These are phyloP conservation scores for Dipteronia dyeriana DNA, from an alignment of 345 rosid genomes.

Conservation along the genomic window DNA sequence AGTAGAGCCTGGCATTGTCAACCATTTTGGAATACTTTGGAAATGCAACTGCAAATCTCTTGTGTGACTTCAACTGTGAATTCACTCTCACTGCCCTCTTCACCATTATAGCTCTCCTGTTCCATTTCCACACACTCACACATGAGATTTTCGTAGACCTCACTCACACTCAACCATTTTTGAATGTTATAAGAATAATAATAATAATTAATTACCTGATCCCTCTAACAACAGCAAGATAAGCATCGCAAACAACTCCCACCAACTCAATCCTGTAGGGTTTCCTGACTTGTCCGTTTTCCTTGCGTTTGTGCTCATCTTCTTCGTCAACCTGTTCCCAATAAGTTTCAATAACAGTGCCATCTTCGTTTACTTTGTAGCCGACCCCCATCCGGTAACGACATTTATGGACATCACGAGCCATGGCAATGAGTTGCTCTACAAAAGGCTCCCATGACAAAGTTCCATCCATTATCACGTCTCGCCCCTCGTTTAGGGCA, in stretches of 20 bases:
- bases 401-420: conserved; percentile 66
- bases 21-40: conserved; percentile 66
- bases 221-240: conserved; percentile 86
- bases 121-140: background rate
- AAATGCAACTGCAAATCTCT: conserved; percentile 83
- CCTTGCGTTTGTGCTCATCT: conserved; percentile 18
- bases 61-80: conserved; percentile 81
- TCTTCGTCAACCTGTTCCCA: conserved; percentile 67
- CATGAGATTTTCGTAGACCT: no score
- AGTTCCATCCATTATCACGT: conserved; percentile 93
- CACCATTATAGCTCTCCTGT: conserved; percentile 80
- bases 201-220: conserved; percentile 49
- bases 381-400: conserved; percentile 85
- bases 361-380: conserved; percentile 64
- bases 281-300: conserved; percentile 39
- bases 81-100: conserved; percentile 85
- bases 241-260: conserved; percentile 92
- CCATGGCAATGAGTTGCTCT: conserved; percentile 83
- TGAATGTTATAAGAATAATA: no score
- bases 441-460: conserved; percentile 94
- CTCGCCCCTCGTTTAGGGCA: conserved; percentile 94
- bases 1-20: conserved; percentile 80
- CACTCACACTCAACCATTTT: no score
- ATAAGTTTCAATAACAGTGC: conserved; percentile 64
- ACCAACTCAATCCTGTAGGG: conserved; percentile 82